phyloP scores from a whole-genome alignment of 495 filamentous ascomycete genomes.

The Aspergillus ellipticus region DNA sequence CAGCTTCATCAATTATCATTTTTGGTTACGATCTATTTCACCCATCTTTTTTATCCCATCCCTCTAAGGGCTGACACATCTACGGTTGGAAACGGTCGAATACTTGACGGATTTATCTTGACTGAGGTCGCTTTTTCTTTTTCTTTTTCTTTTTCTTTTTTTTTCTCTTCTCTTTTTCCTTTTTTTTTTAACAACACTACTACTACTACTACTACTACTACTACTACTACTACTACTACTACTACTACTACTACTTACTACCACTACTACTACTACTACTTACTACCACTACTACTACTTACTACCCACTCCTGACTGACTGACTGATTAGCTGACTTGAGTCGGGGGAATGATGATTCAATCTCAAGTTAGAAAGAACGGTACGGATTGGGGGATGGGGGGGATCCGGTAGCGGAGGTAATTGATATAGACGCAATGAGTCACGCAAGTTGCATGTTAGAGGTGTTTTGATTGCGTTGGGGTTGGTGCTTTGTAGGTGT shows the following conservation, averaged over 20 bases:
- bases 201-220: not conserved
- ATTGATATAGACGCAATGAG: slow-evolving; percentile 14
- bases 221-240: not conserved
- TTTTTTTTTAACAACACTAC: not conserved
- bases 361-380: not conserved
- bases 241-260: not conserved
- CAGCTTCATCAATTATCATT: not conserved
- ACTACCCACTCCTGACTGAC: too few species aligned
- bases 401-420: not conserved
- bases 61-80: not conserved
- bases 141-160: not conserved
- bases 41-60: not conserved
- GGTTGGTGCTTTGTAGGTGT: not conserved
- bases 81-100: slow-evolving; percentile 8
- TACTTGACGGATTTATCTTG: slow-evolving; percentile 12
- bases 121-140: slow-evolving; percentile 4
- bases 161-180: not conserved
- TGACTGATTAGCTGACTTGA: not conserved
- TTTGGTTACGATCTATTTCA: not conserved
- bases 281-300: not conserved
- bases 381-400: not conserved
- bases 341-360: not conserved
- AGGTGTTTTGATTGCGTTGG: too few species aligned
- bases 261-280: not conserved
- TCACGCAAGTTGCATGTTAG: slow-evolving; percentile 12